Evolutionary conservation across 441 rosid genomes (phyloP).

Genomic region (Populus tomentosa): DNA sequence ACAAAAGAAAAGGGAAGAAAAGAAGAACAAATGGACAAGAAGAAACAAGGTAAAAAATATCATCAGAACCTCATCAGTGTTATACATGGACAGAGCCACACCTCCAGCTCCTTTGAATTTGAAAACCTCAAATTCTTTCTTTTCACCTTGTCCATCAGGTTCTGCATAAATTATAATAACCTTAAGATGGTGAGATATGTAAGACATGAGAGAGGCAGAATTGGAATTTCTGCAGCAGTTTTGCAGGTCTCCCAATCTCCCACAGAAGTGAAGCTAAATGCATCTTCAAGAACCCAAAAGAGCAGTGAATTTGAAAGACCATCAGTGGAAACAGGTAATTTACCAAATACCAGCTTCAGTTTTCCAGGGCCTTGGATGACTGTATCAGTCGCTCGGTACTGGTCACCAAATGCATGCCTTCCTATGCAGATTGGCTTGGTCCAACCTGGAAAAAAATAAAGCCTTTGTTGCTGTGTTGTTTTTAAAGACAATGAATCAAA

Average conservation of each 20-base stretch:
- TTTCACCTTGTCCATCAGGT: conserved; percentile 46
- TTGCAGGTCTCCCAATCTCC: background rate
- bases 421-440: conserved; percentile 94
- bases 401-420: conserved; percentile 96
- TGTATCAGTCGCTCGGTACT: conserved; percentile 79
- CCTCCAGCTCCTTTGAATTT: conserved; percentile 71
- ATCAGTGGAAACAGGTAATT: background rate
- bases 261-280: background rate
- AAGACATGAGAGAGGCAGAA: too few species aligned
- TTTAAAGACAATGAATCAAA: background rate
- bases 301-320: background rate
- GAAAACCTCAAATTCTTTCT: conserved; percentile 61
- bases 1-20: background rate
- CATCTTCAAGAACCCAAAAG: background rate
- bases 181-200: conserved; percentile 6
- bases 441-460: conserved; percentile 56
- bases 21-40: too few species aligned
- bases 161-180: conserved; percentile 32
- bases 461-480: background rate
- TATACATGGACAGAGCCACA: conserved; percentile 79
- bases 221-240: background rate
- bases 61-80: conserved; percentile 71
- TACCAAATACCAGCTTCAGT: conserved; percentile 76
- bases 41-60: background rate
- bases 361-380: conserved; percentile 69